Evolutionary conservation across 768 basidiomycete species (phyloP), one percentile per base, ranked within the genome.

Genomic region (Omphalotus guepiniiformis): DNA sequence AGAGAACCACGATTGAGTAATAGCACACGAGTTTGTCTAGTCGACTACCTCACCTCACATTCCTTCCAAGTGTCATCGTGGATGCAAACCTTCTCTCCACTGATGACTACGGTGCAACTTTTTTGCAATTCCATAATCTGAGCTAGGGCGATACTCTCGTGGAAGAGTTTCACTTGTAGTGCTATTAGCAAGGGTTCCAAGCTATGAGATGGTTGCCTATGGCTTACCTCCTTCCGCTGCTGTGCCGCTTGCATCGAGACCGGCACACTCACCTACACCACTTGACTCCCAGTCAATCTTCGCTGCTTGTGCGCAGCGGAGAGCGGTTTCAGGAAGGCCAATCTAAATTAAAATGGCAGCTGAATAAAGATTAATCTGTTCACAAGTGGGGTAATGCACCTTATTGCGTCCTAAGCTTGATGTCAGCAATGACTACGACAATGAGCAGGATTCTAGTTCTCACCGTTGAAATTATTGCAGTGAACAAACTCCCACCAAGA

Each of bases 81-180:
- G 32, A 92, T 73, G 58, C 90, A 93, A 12, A 85, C 79, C 52
- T 75, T 67, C 53, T 69, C 72, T 2, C 71, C 75, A 55, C 78
- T 85, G 57, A 97, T 88, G 30, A 91, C 57, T 37, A 97, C 72
- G 6, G 93, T 93, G 68, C 93, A 96, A 60, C 91, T 93, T 67
- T 84, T 93, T 46, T 67, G 58, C 52, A 94, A 79, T 3, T 70
- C 78, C 57, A 82, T 49, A 16, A 66, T 55, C 44, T 66, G 53
- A 1, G 68, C 76, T 25, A 63, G 51, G 25, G 60, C 52, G 18
- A 83, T 71, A 54, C 83, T 94, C 42, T 82, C 69, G 51, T 73
- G 68, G 53, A 94, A 60, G 41, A 93, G 61, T n/a, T 62, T 58
- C 4, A 47, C 46, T 46, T 18, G 29, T 21, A 11, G 5, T 6